Percentiles rank a stretch among this genome's conserved stretches.
Conservation (phyloP, 768 basidiomycete species). For the Auriscalpium microsporum region DNA sequence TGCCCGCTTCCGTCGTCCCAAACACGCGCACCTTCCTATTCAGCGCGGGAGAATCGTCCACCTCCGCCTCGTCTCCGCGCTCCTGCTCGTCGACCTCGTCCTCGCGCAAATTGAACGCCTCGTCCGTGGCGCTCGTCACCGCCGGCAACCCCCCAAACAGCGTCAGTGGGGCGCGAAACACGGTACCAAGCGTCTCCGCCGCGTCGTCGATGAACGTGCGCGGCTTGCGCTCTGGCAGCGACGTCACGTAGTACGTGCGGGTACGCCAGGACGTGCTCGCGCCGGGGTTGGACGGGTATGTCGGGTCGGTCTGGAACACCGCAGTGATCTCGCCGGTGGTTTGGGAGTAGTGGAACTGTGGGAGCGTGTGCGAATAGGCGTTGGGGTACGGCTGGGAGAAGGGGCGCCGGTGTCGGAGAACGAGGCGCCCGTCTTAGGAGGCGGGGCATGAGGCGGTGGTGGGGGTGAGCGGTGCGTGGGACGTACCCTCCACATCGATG, state of each 20-base stretch:
- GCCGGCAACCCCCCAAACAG: conserved; percentile 30
- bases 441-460: not conserved
- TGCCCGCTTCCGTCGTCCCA: conserved; percentile 35
- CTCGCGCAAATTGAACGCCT: conserved; percentile 49
- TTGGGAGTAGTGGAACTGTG: conserved; percentile 53
- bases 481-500: conserved; percentile 65
- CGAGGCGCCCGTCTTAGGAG: conserved; percentile 50
- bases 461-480: conserved; percentile 2
- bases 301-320: conserved; percentile 54
- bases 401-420: conserved; percentile 70
- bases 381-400: conserved; percentile 74
- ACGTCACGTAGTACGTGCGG: conserved; percentile 53
- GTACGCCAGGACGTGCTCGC: conserved; percentile 44
- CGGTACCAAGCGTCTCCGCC: conserved; percentile 52
- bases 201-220: conserved; percentile 67
- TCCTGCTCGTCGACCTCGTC: conserved; percentile 77
- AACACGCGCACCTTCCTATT: conserved; percentile 50
- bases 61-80: conserved; percentile 67
- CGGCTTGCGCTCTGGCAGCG: conserved; percentile 61
- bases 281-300: conserved; percentile 35
- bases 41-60: conserved; percentile 60
- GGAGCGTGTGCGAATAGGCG: conserved; percentile 65
- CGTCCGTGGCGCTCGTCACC: conserved; percentile 17
- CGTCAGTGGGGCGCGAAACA: conserved; percentile 50
- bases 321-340: conserved; percentile 52